Conservation (phyloP, 2,329 filamentous ascomycete genomes). For the Verticillium albo-atrum region DNA sequence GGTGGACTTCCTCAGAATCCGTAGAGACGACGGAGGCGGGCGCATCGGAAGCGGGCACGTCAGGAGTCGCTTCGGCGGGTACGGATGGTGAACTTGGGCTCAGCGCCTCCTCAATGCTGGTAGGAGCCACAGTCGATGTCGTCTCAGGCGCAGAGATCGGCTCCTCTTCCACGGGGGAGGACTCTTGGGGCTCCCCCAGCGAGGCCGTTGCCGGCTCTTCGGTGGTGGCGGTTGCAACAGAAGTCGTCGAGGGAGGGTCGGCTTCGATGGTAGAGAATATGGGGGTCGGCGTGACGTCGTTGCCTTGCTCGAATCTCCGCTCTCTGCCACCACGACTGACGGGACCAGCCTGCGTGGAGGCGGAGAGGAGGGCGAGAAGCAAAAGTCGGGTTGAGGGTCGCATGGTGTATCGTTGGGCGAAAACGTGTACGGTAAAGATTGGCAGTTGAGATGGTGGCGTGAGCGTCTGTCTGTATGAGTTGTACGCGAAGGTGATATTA, state of each 20-base stretch:
- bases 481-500: background rate
- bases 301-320: constrained; percentile 3
- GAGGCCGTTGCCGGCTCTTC: background rate
- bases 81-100: background rate
- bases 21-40: constrained; percentile 2
- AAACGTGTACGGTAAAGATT: background rate
- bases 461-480: background rate
- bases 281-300: constrained; percentile 9
- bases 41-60: constrained; percentile 1
- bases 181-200: background rate
- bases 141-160: background rate
- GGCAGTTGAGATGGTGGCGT: background rate
- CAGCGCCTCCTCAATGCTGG: background rate
- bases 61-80: background rate
- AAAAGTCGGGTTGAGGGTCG: constrained; percentile 4
- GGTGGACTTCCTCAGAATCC: background rate
- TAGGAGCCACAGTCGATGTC: background rate
- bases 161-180: background rate
- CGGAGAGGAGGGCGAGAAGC: constrained; percentile 8
- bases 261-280: constrained; percentile 9
- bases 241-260: background rate
- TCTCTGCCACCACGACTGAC: constrained; percentile 8
- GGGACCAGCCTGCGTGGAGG: constrained; percentile 13
- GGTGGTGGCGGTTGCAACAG: background rate
- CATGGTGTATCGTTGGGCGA: background rate